A percentile compares a stretch with the other conserved stretches of the same genome.
These are phyloP conservation scores for Durio zibethinus DNA, from an alignment of 345 rosid genomes.

Conservation along the genomic window DNA sequence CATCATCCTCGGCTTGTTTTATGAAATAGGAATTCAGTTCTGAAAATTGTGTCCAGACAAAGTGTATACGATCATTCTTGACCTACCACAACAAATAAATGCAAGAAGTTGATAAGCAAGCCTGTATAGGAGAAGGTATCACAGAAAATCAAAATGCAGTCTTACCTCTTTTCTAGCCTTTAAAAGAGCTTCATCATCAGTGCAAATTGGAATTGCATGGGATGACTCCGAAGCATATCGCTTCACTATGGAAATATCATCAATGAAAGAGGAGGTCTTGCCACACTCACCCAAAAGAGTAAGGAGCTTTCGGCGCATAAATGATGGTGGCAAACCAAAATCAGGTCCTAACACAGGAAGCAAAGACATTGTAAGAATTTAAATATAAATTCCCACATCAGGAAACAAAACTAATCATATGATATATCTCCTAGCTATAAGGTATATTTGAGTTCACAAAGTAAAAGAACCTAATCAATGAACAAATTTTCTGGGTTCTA, in stretches of 20 bases:
- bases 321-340: conserved; percentile 73
- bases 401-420: background rate
- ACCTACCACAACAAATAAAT: conserved; percentile 42
- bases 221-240: conserved; percentile 71
- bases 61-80: conserved; percentile 60
- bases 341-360: conserved; percentile 67
- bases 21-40: conserved; percentile 65
- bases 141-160: background rate
- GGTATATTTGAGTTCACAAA: background rate
- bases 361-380: conserved; percentile 16
- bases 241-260: conserved; percentile 62
- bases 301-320: conserved; percentile 64
- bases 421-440: background rate
- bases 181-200: conserved; percentile 78
- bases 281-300: conserved; percentile 61
- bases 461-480: background rate
- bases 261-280: conserved; percentile 71
- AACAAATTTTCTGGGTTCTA: background rate
- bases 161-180: conserved; percentile 79
- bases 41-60: conserved; percentile 88
- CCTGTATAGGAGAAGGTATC: background rate
- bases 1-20: conserved; percentile 59
- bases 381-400: conserved; percentile 6
- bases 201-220: conserved; percentile 70
- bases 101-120: conserved; percentile 1